phyloP scores from a whole-genome alignment of 257 asterid genomes.

The Capsicum chinense region DNA sequence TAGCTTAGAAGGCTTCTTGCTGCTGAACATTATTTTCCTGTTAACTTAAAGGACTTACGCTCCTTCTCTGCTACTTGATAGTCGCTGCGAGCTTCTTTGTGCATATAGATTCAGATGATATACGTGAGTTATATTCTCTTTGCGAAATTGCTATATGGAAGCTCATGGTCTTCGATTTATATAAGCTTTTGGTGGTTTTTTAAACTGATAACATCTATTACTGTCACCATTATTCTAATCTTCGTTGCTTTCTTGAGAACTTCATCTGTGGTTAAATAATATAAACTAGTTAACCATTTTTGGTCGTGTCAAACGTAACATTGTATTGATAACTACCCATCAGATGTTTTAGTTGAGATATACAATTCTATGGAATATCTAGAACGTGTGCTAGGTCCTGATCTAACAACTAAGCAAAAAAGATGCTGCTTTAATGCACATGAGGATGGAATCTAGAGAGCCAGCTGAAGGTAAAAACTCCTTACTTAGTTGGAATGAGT shows the following conservation, averaged over 20 bases:
- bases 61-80: conserved; percentile 80
- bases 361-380: not conserved
- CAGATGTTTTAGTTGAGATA: not conserved
- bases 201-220: not conserved
- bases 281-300: conserved; percentile 16
- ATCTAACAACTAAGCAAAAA: no score
- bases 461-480: no score
- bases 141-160: not conserved
- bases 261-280: not conserved
- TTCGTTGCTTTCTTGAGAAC: not conserved
- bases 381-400: no score
- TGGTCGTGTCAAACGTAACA: not conserved
- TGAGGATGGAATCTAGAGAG: not conserved
- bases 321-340: not conserved
- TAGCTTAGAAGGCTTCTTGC: not conserved
- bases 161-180: not conserved
- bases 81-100: conserved; percentile 95
- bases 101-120: conserved; percentile 69
- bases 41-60: conserved; percentile 72
- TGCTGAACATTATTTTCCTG: not conserved
- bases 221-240: not conserved
- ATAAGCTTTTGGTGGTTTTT: not conserved
- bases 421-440: no score
- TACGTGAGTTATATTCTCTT: conserved; percentile 50
- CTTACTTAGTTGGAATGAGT: no score